phyloP scores from a whole-genome alignment of 2,329 filamentous ascomycete species.

The Diaporthe amygdali region DNA sequence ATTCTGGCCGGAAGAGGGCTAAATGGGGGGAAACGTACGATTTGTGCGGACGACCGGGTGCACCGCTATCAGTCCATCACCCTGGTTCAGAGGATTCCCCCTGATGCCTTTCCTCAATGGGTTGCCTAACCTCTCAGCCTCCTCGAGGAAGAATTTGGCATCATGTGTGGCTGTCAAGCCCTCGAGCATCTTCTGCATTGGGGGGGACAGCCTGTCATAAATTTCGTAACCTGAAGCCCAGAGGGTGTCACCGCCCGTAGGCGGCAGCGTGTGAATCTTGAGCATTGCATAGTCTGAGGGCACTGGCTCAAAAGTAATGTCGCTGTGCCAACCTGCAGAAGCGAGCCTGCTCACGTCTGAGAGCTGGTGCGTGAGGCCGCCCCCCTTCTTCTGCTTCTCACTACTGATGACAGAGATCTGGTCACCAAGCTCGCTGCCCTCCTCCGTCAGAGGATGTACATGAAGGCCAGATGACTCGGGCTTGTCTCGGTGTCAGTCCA shows the following conservation, averaged over 20 bases:
- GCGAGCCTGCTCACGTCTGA: slow-evolving; percentile 56
- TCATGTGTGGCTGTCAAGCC: slow-evolving; percentile 55
- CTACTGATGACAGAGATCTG: slow-evolving; percentile 63
- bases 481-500: slow-evolving; percentile 27
- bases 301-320: slow-evolving; percentile 50
- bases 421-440: slow-evolving; percentile 56
- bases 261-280: slow-evolving; percentile 48
- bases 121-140: slow-evolving; percentile 51
- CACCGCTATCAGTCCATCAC: slow-evolving; percentile 52
- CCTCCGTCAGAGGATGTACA: slow-evolving; percentile 59
- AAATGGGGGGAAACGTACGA: slow-evolving; percentile 35
- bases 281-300: slow-evolving; percentile 53
- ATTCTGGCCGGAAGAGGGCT: not conserved
- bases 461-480: slow-evolving; percentile 56
- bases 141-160: slow-evolving; percentile 55
- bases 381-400: slow-evolving; percentile 59
- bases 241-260: slow-evolving; percentile 51
- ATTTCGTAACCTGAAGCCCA: slow-evolving; percentile 58
- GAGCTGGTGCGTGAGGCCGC: slow-evolving; percentile 55
- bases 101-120: slow-evolving; percentile 39
- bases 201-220: slow-evolving; percentile 58
- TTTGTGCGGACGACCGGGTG: slow-evolving; percentile 65
- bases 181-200: slow-evolving; percentile 52
- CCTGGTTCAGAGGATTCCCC: slow-evolving; percentile 63
- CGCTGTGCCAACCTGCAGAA: slow-evolving; percentile 34